Evolutionary conservation across 768 basidiomycete species (phyloP).

Genomic region (Daedaleopsis sinensis): DNA sequence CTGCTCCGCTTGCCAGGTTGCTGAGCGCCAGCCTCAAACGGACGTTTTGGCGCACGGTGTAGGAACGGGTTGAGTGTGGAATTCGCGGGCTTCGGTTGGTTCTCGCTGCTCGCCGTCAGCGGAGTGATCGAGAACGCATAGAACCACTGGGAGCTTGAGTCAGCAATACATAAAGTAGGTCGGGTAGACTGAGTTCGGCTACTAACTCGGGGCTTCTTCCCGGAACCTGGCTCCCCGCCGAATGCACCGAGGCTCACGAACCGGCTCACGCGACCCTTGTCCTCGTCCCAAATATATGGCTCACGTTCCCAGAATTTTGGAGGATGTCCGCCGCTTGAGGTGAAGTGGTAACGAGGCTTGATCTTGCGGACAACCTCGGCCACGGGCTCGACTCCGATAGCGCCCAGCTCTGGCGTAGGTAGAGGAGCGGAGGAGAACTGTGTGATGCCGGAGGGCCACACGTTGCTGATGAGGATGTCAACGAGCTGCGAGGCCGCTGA

Average conservation of each 20-base stretch:
- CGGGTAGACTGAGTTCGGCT: not conserved
- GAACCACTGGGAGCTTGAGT: slow-evolving; percentile 71
- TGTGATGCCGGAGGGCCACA: slow-evolving; percentile 71
- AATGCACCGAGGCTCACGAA: slow-evolving; percentile 91
- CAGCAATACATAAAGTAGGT: not conserved
- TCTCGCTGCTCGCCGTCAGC: slow-evolving; percentile 35
- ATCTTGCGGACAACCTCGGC: slow-evolving; percentile 65
- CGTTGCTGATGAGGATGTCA: slow-evolving; percentile 82
- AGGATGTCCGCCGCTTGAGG: slow-evolving; percentile 61
- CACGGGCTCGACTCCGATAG: slow-evolving; percentile 54
- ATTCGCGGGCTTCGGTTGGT: slow-evolving; percentile 56
- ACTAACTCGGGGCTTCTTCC: slow-evolving; percentile 86
- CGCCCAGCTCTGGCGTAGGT: slow-evolving; percentile 45
- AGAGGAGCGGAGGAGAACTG: slow-evolving; percentile 57
- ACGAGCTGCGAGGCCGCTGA: slow-evolving; percentile 64
- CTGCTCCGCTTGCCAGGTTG: slow-evolving; percentile 61
- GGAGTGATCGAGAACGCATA: slow-evolving; percentile 92
- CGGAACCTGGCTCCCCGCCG: slow-evolving; percentile 57
- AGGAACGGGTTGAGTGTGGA: slow-evolving; percentile 72
- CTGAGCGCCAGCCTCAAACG: slow-evolving; percentile 54
- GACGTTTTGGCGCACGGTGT: slow-evolving; percentile 53
- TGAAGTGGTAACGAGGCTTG: slow-evolving; percentile 89
- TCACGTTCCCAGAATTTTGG: slow-evolving; percentile 95
- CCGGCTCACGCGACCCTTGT: slow-evolving; percentile 65
- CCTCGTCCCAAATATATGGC: slow-evolving; percentile 84